phyloP scores from a whole-genome alignment of 192 early-diverging fungal genomes.

The Backusella macrospora region DNA sequence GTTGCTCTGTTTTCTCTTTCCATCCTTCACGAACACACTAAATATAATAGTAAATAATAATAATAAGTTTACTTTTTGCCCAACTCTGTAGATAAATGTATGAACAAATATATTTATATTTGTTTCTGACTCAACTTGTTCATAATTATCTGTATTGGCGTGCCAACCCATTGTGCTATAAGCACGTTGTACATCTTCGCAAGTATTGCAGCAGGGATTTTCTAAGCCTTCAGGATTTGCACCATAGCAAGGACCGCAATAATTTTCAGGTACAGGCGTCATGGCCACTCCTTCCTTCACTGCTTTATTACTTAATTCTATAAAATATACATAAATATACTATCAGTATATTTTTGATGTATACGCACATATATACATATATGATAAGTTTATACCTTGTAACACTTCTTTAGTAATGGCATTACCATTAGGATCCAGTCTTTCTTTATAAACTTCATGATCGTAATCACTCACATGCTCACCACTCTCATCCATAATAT shows the following conservation, averaged over 20 bases:
- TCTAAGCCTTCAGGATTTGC: conserved; percentile 47
- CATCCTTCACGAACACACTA: conserved; percentile 85
- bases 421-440: conserved; percentile 71
- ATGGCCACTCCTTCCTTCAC: conserved; percentile 24
- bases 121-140: conserved; percentile 54
- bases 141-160: conserved; percentile 74
- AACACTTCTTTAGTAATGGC: conserved; percentile 61
- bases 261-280: conserved; percentile 28
- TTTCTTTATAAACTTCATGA: conserved; percentile 77
- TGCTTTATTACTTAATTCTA: conserved; percentile 55
- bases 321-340: not conserved
- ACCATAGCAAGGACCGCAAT: conserved; percentile 93
- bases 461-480: conserved; percentile 79
- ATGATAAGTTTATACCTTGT: conserved; percentile 41
- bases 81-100: not conserved
- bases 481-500: conserved; percentile 95
- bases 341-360: not conserved
- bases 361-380: not conserved
- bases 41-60: not conserved
- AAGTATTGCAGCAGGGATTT: conserved; percentile 86
- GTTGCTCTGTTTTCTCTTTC: conserved; percentile 66
- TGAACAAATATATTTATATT: too few relatives aligned
- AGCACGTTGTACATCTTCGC: conserved; percentile 83
- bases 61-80: not conserved
- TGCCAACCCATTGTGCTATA: conserved; percentile 83